A percentile compares a stretch with the other conserved stretches of the same genome.
Evolutionary conservation across 257 asterid genomes (phyloP).

Genomic region (Phtheirospermum japonicum): DNA sequence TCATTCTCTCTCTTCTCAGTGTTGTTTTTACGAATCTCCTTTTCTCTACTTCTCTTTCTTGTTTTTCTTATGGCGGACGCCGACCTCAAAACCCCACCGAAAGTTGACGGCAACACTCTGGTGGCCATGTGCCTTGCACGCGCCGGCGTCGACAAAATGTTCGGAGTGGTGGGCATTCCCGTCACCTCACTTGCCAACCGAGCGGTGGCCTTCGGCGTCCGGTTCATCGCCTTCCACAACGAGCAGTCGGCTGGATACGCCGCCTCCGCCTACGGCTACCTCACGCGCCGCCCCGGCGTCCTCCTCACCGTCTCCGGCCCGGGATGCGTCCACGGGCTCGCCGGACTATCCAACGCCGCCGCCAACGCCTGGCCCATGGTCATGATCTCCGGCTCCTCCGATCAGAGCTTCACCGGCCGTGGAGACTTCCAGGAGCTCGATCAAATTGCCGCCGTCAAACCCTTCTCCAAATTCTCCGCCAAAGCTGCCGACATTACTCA

Average conservation of each 20-base stretch:
- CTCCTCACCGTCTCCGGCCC: conserved; percentile 95
- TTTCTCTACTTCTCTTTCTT: not conserved
- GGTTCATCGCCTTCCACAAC: conserved; percentile 92
- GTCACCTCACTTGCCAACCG: conserved; percentile 81
- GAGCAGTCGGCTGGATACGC: conserved; percentile 98
- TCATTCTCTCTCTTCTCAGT: not conserved
- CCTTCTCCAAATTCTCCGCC: conserved; percentile 70
- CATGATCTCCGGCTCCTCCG: conserved; percentile 85
- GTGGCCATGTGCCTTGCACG: conserved; percentile 76
- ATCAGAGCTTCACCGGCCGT: conserved; percentile 63
- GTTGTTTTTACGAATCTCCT: not conserved
- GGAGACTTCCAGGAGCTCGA: conserved; percentile 94
- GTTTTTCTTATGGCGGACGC: conserved; percentile 40
- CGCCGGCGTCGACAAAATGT: conserved; percentile 67
- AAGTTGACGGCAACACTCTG: conserved; percentile 58
- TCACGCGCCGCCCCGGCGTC: conserved; percentile 83
- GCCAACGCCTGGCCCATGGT: conserved; percentile 87
- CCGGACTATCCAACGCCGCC: conserved; percentile 88
- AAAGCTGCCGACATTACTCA: conserved; percentile 60
- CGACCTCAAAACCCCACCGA: conserved; percentile 17
- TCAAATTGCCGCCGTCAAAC: conserved; percentile 70
- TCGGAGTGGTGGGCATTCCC: conserved; percentile 90
- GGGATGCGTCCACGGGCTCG: conserved; percentile 91
- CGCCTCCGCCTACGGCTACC: conserved; percentile 94
- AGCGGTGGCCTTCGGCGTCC: conserved; percentile 68